phyloP scores from a whole-genome alignment of 2,329 filamentous ascomycete species.

The Ophiostoma tasmaniense region DNA sequence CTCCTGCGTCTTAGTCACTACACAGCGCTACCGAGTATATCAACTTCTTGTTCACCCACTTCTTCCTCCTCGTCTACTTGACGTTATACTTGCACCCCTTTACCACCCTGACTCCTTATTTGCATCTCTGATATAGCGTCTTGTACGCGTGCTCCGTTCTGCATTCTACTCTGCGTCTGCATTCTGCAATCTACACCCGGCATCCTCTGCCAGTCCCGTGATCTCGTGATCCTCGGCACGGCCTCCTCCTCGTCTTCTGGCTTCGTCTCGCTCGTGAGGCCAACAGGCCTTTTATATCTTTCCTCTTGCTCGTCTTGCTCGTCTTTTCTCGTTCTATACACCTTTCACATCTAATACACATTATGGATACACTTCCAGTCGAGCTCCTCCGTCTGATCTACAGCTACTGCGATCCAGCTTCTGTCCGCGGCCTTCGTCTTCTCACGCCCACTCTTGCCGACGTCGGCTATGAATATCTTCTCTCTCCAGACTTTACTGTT shows the following conservation, averaged over 20 bases:
- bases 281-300: not conserved
- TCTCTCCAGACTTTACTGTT: conserved; percentile 32
- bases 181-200: conserved; percentile 4
- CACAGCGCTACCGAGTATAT: not conserved
- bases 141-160: not conserved
- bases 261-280: not conserved
- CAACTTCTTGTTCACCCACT: not conserved
- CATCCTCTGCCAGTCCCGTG: conserved; percentile 9
- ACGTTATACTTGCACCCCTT: not conserved
- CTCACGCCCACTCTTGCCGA: conserved; percentile 32
- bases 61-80: not conserved
- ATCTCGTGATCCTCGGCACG: conserved; percentile 9
- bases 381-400: conserved; percentile 34
- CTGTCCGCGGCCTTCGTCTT: conserved; percentile 36
- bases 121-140: not conserved
- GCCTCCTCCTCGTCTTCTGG: not conserved
- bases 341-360: not conserved
- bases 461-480: conserved; percentile 36
- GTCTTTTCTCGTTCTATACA: not conserved
- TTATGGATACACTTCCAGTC: conserved; percentile 25
- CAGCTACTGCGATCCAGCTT: conserved; percentile 31
- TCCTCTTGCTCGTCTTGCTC: not conserved
- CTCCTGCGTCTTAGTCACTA: not conserved
- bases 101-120: not conserved
- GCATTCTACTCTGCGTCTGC: not conserved